Conservation (phyloP, 768 basidiomycete genomes). For the Podaxis sp. region DNA sequence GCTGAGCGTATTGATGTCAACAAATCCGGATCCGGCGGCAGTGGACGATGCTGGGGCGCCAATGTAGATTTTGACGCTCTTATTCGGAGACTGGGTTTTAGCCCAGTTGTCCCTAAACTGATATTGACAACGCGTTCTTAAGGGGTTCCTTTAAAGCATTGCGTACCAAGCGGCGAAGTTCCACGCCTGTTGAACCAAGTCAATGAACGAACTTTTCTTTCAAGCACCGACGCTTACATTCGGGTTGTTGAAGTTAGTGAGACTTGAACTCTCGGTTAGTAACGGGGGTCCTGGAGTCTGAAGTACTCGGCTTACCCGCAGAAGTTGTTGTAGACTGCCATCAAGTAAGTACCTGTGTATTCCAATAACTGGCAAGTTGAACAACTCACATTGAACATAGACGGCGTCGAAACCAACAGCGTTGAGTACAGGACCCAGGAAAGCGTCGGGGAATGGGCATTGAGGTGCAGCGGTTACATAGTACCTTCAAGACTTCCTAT, state of each 20-base stretch:
- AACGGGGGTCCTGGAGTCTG: not conserved
- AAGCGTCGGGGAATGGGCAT: slow-evolving; percentile 63
- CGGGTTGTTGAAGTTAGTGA: slow-evolving; percentile 39
- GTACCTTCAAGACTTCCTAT: slow-evolving; percentile 33
- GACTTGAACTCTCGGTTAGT: slow-evolving; percentile 16
- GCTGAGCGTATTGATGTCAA: slow-evolving; percentile 39
- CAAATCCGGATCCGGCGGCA: slow-evolving; percentile 55
- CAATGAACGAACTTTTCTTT: not conserved
- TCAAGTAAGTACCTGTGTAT: not conserved
- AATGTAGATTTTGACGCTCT: slow-evolving; percentile 52
- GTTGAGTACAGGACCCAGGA: slow-evolving; percentile 50
- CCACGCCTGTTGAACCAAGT: slow-evolving; percentile 32
- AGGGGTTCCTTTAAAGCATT: not conserved
- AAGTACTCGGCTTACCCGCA: slow-evolving; percentile 28
- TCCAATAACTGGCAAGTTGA: not conserved
- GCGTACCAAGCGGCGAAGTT: slow-evolving; percentile 45
- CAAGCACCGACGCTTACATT: slow-evolving; percentile 28
- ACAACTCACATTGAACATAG: slow-evolving; percentile 48
- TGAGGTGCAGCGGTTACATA: slow-evolving; percentile 55
- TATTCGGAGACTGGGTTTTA: slow-evolving; percentile 49
- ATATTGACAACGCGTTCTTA: not conserved
- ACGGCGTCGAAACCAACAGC: slow-evolving; percentile 63
- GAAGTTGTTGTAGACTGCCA: slow-evolving; percentile 41
- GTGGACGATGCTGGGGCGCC: slow-evolving; percentile 51
- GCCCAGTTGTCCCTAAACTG: slow-evolving; percentile 53